Evolutionary conservation across 2,329 filamentous ascomycete species (phyloP).

Genomic region (Aspergillus sp.): DNA sequence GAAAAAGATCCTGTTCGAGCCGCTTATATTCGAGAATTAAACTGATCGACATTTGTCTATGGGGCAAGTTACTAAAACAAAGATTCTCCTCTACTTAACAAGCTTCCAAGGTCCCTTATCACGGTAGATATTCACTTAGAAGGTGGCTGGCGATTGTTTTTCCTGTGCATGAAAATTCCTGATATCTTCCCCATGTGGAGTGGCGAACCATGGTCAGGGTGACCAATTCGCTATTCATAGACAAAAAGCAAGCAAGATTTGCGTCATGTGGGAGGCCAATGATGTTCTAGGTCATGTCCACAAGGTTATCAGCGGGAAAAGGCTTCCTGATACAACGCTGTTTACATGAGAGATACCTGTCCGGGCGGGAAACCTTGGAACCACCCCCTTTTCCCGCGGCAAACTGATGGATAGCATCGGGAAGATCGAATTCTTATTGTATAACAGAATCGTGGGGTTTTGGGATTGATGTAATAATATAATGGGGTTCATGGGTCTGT

Average conservation of each 20-base stretch:
- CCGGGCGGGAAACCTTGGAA: constrained; percentile 31
- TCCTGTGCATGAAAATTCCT: too few relatives aligned
- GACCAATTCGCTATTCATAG: not conserved
- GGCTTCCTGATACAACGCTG: constrained; percentile 23
- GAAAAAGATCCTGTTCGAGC: constrained; percentile 54
- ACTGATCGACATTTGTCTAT: constrained; percentile 17
- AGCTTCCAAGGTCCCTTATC: not conserved
- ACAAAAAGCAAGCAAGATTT: constrained; percentile 15
- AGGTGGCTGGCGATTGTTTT: too few relatives aligned
- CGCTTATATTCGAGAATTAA: constrained; percentile 41
- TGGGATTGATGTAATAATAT: constrained; percentile 21
- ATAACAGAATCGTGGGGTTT: constrained; percentile 29
- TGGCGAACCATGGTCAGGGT: not conserved
- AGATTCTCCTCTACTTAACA: not conserved
- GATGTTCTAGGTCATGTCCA: constrained; percentile 21
- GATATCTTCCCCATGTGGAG: not conserved
- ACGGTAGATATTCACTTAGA: too few relatives aligned
- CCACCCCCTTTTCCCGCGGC: constrained; percentile 31
- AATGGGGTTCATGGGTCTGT: constrained; percentile 17
- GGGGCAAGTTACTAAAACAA: constrained; percentile 19
- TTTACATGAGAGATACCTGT: constrained; percentile 18
- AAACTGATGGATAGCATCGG: constrained; percentile 26
- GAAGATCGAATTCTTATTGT: constrained; percentile 20
- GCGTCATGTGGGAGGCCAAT: constrained; percentile 24
- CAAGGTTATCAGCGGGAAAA: constrained; percentile 35